phyloP scores from a whole-genome alignment of 108 stramenopile genomes.

The Schizochytrium sp. region DNA sequence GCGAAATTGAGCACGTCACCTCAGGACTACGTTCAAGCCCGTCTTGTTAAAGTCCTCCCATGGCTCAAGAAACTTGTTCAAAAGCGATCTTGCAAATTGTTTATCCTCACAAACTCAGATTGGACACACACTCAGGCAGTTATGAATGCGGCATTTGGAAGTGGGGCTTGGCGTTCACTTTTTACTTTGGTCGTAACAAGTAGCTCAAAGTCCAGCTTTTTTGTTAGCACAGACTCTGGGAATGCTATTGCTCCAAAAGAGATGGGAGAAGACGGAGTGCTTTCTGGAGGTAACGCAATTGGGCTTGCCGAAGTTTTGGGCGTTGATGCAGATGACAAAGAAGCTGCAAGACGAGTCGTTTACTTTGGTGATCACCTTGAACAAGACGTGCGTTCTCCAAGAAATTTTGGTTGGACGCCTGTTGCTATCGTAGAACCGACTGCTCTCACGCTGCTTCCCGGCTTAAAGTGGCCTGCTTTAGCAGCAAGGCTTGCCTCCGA shows the following conservation, averaged over 20 bases:
- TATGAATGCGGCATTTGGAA: not conserved
- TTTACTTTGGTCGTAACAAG: not conserved
- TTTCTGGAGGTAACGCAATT: not conserved
- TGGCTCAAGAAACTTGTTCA: not conserved
- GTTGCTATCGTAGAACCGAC: not conserved
- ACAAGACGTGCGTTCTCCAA: not conserved
- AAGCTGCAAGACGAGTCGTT: not conserved
- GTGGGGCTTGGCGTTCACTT: not conserved
- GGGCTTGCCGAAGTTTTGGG: not conserved
- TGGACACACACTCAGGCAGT: not conserved
- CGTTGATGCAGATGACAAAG: not conserved
- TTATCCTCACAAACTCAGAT: not conserved
- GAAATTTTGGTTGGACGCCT: not conserved
- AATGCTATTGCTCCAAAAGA: not conserved
- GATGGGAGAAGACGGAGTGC: not conserved
- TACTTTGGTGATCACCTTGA: constrained; percentile 38
- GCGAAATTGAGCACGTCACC: not conserved
- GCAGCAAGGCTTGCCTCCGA: not conserved
- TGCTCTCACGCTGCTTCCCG: not conserved
- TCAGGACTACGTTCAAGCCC: not conserved
- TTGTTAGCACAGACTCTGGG: not conserved
- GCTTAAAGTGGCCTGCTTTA: not conserved
- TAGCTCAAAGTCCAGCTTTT: not conserved
- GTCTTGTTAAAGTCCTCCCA: not conserved
- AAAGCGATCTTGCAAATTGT: not conserved